A percentile compares a stretch with the other conserved stretches of the same genome.
These are phyloP conservation scores for Hanseniaspora gamundiae DNA, from an alignment of 1,139 yeast genomes.

Conservation along the genomic window DNA sequence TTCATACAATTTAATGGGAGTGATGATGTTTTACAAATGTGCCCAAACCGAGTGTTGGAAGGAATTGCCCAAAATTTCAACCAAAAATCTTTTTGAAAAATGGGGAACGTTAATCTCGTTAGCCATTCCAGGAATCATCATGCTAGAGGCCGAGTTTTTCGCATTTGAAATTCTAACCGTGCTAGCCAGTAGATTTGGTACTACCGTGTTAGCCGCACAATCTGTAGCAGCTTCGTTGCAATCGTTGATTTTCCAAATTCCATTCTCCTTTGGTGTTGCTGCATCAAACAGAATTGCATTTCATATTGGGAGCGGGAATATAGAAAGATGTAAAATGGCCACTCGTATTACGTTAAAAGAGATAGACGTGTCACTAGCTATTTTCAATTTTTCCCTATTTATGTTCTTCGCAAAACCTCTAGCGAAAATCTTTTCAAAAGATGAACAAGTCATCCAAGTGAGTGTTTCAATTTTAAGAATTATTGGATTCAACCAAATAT, in stretches of 20 bases:
- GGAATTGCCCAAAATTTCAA: slow-evolving; percentile 20
- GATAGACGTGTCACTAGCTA: slow-evolving; percentile 20
- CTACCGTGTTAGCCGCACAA: slow-evolving; percentile 32
- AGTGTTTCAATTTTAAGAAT: slow-evolving; percentile 47
- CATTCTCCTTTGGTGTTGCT: slow-evolving; percentile 32
- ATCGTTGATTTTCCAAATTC: slow-evolving; percentile 30
- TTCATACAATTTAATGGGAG: slow-evolving; percentile 29
- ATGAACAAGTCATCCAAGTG: slow-evolving; percentile 32
- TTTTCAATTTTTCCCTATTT: slow-evolving; percentile 24
- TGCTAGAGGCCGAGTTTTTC: slow-evolving; percentile 33
- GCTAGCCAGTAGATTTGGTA: slow-evolving; percentile 31
- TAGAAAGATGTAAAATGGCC: slow-evolving; percentile 23
- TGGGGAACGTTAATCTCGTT: slow-evolving; percentile 29
- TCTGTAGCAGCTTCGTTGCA: slow-evolving; percentile 31
- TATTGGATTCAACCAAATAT: slow-evolving; percentile 51
- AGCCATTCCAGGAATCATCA: slow-evolving; percentile 32
- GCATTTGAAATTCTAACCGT: slow-evolving; percentile 33
- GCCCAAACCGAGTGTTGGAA: slow-evolving; percentile 29
- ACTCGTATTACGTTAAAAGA: slow-evolving; percentile 20
- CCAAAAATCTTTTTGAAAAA: slow-evolving; percentile 20
- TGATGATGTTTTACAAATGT: slow-evolving; percentile 22
- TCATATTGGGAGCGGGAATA: slow-evolving; percentile 26
- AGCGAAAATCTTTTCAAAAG: slow-evolving; percentile 22
- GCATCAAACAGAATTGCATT: slow-evolving; percentile 31
- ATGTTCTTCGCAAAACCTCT: slow-evolving; percentile 19